Percentiles rank a stretch among this genome's conserved stretches.
Conservation (phyloP, 345 rosid species). For the Acer saccharum region DNA sequence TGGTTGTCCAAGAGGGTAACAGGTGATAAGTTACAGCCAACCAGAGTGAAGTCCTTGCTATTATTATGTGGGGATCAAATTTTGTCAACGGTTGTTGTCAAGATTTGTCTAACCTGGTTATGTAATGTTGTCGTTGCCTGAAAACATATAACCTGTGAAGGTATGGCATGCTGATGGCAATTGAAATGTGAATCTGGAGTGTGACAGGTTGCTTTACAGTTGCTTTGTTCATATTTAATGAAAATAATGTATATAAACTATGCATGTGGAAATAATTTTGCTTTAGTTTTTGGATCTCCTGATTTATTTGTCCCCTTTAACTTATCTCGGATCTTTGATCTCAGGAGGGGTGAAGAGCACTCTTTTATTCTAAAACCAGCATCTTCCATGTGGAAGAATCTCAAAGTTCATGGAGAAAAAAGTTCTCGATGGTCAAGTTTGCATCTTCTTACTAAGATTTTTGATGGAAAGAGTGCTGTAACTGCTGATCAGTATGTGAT, state of each 20-base stretch:
- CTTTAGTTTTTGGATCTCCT: neutral
- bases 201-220: neutral
- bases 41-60: neutral
- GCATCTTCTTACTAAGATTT: constrained; percentile 46
- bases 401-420: constrained; percentile 51
- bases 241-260: neutral
- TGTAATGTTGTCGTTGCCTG: neutral
- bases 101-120: neutral
- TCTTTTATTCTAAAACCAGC: constrained; percentile 91
- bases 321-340: constrained; percentile 29
- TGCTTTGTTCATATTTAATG: neutral
- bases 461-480: constrained; percentile 51
- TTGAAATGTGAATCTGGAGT: neutral
- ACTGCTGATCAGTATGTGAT: constrained; percentile 69
- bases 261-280: neutral
- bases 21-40: neutral
- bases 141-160: neutral
- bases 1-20: neutral
- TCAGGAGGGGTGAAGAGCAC: constrained; percentile 98
- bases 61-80: neutral
- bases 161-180: neutral
- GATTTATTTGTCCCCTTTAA: neutral
- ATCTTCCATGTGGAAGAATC: constrained; percentile 57
- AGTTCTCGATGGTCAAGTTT: constrained; percentile 43
- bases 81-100: neutral